Percentiles rank a stretch among this genome's conserved stretches.
phyloP scores from a whole-genome alignment of 805 yeast species.

The Candida vartiovaarae region DNA sequence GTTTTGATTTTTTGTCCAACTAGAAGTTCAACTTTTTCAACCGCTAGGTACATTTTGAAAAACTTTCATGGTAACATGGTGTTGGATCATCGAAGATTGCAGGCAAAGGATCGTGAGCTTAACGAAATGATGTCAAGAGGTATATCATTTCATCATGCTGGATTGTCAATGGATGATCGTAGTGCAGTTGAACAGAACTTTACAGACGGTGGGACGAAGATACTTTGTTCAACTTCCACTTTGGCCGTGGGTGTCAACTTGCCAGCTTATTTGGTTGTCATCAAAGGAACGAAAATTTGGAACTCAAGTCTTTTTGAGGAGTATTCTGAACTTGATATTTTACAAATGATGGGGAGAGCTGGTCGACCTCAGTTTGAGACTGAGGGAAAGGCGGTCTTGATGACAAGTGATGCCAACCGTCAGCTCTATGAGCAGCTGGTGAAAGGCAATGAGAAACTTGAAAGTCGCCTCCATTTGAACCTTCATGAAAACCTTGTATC shows the following conservation, averaged over 20 bases:
- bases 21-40: slow-evolving; percentile 37
- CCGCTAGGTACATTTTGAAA: slow-evolving; percentile 36
- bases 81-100: not conserved
- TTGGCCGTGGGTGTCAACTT: slow-evolving; percentile 55
- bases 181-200: slow-evolving; percentile 38
- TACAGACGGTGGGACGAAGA: slow-evolving; percentile 32
- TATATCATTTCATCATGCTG: slow-evolving; percentile 55
- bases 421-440: slow-evolving; percentile 34
- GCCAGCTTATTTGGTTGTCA: slow-evolving; percentile 52
- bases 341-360: slow-evolving; percentile 63
- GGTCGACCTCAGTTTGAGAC: slow-evolving; percentile 55
- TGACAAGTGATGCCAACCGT: slow-evolving; percentile 34
- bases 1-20: slow-evolving; percentile 48
- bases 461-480: slow-evolving; percentile 37
- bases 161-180: slow-evolving; percentile 42
- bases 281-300: slow-evolving; percentile 62
- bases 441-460: slow-evolving; percentile 37
- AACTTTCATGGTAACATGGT: slow-evolving; percentile 5
- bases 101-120: slow-evolving; percentile 26
- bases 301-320: slow-evolving; percentile 40
- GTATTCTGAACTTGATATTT: slow-evolving; percentile 46
- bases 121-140: slow-evolving; percentile 25
- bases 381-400: slow-evolving; percentile 39
- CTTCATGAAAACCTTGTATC: slow-evolving; percentile 36
- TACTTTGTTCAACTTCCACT: slow-evolving; percentile 53